These are phyloP conservation scores for Coffea eugenioides DNA, from an alignment of 257 asterid genomes.

Conservation along the genomic window DNA sequence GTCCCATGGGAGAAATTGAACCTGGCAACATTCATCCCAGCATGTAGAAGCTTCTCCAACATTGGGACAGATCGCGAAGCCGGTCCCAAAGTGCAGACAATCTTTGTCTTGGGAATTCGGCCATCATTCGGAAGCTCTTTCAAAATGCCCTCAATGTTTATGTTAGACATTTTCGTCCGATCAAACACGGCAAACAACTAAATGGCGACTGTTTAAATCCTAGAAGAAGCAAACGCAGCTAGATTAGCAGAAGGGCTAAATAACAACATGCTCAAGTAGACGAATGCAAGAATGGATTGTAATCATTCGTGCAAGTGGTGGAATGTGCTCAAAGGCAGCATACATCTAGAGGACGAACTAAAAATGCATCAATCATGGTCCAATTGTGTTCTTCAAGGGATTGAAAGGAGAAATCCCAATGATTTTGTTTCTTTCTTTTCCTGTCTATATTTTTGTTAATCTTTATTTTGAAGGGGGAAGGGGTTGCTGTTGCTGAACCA, in stretches of 20 bases:
- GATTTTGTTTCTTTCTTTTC: too few species aligned
- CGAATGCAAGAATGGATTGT: not conserved
- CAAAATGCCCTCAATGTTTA: conserved; percentile 63
- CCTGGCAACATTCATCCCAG: conserved; percentile 90
- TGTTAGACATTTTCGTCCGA: conserved; percentile 44
- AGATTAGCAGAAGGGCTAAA: not conserved
- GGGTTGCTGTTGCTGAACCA: too few species aligned
- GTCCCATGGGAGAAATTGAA: conserved; percentile 91
- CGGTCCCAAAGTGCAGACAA: conserved; percentile 86
- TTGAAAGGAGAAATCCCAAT: too few species aligned
- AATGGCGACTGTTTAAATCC: not conserved
- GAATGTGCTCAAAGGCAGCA: not conserved
- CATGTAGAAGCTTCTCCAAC: conserved; percentile 76
- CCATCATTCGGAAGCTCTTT: conserved; percentile 46
- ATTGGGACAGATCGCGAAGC: conserved; percentile 73
- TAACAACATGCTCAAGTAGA: not conserved
- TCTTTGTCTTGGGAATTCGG: conserved; percentile 76
- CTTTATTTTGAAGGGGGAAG: too few species aligned
- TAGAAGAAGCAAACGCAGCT: conserved; percentile 8
- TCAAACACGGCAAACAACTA: not conserved
- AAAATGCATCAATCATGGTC: too few species aligned
- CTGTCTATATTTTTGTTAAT: too few species aligned
- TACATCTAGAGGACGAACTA: too few species aligned
- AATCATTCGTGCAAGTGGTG: not conserved
- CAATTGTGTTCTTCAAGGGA: too few species aligned